Conservation (phyloP, 2,329 filamentous ascomycete genomes). For the Dothiorella sarmentorum region DNA sequence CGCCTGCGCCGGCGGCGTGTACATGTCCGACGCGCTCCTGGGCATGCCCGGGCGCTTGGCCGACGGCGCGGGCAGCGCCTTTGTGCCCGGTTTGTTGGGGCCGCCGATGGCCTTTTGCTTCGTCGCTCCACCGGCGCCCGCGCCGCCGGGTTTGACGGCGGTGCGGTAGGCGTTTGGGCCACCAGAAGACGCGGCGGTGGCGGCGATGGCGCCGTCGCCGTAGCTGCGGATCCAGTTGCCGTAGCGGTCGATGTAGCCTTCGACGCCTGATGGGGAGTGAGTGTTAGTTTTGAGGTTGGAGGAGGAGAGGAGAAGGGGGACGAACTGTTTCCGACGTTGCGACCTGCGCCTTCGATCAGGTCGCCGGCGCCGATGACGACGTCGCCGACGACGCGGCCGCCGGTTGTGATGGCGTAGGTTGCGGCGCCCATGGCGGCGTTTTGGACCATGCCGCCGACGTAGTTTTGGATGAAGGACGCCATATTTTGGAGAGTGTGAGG, state of each 20-base stretch:
- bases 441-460: slow-evolving; percentile 13
- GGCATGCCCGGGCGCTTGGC: too few species aligned
- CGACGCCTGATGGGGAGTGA: not conserved
- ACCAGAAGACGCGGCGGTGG: slow-evolving; percentile 1
- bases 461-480: slow-evolving; percentile 14
- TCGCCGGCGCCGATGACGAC: slow-evolving; percentile 17
- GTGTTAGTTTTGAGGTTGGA: not conserved
- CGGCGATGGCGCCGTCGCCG: slow-evolving; percentile 11
- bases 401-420: slow-evolving; percentile 19
- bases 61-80: not conserved
- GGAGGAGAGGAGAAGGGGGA: not conserved
- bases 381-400: slow-evolving; percentile 16
- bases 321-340: slow-evolving; percentile 13
- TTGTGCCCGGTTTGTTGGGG: not conserved
- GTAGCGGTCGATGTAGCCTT: slow-evolving; percentile 20
- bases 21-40: too few species aligned
- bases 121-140: too few species aligned
- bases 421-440: slow-evolving; percentile 11
- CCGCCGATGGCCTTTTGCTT: not conserved
- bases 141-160: not conserved
- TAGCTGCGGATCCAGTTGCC: slow-evolving; percentile 18
- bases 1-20: not conserved
- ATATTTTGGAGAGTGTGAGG: too few species aligned
- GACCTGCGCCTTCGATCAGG: slow-evolving; percentile 14
- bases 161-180: not conserved